phyloP scores from a whole-genome alignment of 179 eudicot species.

The Silene vulgaris region DNA sequence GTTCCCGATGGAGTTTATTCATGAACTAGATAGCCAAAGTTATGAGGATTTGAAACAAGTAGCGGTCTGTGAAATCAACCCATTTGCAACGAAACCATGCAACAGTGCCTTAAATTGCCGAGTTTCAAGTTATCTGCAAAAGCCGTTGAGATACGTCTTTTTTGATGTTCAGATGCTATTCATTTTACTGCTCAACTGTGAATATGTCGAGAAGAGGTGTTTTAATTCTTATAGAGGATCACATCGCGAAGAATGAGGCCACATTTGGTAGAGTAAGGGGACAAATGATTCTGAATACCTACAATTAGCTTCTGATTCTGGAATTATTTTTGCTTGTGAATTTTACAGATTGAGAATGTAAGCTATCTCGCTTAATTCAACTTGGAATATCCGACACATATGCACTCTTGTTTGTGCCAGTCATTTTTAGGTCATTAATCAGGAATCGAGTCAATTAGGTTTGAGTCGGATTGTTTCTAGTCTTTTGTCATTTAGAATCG shows the following conservation, averaged over 20 bases:
- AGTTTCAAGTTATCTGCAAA: neutral
- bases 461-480: too few relatives aligned
- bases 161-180: neutral
- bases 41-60: neutral
- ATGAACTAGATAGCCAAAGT: too few relatives aligned
- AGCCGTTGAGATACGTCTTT: too few relatives aligned
- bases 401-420: neutral
- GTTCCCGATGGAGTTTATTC: too few relatives aligned
- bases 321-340: too few relatives aligned
- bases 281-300: conserved; percentile 5
- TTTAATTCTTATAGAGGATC: neutral
- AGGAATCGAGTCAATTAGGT: too few relatives aligned
- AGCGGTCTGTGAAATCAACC: neutral
- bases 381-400: neutral
- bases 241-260: too few relatives aligned
- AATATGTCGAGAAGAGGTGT: neutral
- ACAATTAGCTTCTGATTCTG: conserved; percentile 1
- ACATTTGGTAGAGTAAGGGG: too few relatives aligned
- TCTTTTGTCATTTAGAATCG: too few relatives aligned
- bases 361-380: neutral
- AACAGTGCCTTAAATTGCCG: neutral
- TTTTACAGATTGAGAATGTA: neutral
- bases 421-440: too few relatives aligned
- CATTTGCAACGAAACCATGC: neutral
- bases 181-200: conserved; percentile 7